Percentiles rank a stretch among this genome's conserved stretches.
Evolutionary conservation across 1,139 yeast genomes (phyloP).

Genomic region (Schizosaccharomyces versatilis): DNA sequence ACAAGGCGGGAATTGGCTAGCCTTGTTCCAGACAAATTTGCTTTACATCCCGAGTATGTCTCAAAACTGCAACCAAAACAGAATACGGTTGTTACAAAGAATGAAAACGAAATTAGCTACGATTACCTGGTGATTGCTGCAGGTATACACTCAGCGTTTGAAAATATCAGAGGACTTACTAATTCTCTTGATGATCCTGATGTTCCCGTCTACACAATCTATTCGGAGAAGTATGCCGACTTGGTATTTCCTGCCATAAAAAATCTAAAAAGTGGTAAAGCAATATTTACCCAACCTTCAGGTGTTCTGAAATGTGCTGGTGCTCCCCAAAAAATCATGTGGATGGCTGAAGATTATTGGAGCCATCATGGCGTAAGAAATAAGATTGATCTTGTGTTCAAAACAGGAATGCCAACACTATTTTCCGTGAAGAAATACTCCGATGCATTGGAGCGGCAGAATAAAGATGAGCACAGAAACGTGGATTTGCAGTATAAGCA

Average conservation of each 20-base stretch:
- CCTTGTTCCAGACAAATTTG: constrained; percentile 5
- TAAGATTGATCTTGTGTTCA: constrained; percentile 6
- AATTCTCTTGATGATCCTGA: constrained; percentile 6
- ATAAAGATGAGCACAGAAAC: constrained; percentile 3
- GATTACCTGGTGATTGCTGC: constrained; percentile 8
- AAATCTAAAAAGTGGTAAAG: constrained; percentile 5
- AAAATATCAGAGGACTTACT: constrained; percentile 6
- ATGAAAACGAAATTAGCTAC: constrained; percentile 6
- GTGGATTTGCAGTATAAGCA: constrained; percentile 6
- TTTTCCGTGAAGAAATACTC: constrained; percentile 9
- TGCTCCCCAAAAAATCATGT: constrained; percentile 10
- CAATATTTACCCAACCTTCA: constrained; percentile 8
- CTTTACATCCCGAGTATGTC: constrained; percentile 4
- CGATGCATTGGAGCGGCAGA: constrained; percentile 6
- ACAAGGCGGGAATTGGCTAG: constrained; percentile 5
- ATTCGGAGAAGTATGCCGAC: constrained; percentile 5
- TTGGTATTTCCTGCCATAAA: constrained; percentile 5
- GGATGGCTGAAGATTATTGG: constrained; percentile 11
- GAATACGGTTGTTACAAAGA: constrained; percentile 4
- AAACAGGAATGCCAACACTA: constrained; percentile 8
- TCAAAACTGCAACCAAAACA: constrained; percentile 3
- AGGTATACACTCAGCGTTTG: constrained; percentile 7
- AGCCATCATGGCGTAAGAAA: constrained; percentile 5
- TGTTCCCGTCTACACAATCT: constrained; percentile 7
- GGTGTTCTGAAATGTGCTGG: constrained; percentile 10